Percentiles rank a stretch among this genome's conserved stretches.
These are phyloP conservation scores for Mucor mucedo DNA, from an alignment of 371 early-diverging fungal genomes.

Conservation along the genomic window DNA sequence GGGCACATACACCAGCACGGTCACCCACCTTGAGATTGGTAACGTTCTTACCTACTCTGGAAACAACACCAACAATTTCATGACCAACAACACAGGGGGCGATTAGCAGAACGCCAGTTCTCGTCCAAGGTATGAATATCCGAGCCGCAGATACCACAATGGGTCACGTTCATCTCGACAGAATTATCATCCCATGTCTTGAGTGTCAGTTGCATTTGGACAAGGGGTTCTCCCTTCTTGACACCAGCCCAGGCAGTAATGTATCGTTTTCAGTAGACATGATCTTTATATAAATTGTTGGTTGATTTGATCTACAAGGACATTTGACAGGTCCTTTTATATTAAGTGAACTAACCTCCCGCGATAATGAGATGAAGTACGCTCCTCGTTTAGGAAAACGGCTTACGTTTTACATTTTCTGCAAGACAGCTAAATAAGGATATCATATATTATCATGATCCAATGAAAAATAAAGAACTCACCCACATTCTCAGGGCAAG, in stretches of 20 bases:
- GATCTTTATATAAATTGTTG: no score
- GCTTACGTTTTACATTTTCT: no score
- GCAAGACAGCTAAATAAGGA: no score
- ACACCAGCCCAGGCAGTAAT: not conserved
- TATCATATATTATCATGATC: no score
- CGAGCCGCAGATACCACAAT: slow-evolving; percentile 59
- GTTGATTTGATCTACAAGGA: no score
- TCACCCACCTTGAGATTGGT: slow-evolving; percentile 54
- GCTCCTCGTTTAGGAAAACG: no score
- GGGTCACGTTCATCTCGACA: slow-evolving; percentile 54
- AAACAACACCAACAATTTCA: slow-evolving; percentile 56
- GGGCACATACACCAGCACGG: slow-evolving; percentile 41
- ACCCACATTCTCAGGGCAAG: no score
- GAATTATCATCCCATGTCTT: slow-evolving; percentile 26
- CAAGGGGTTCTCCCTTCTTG: slow-evolving; percentile 16
- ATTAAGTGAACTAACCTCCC: no score
- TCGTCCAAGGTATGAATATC: slow-evolving; percentile 63
- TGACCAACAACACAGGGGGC: slow-evolving; percentile 67
- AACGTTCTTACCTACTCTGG: slow-evolving; percentile 50
- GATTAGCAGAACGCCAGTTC: slow-evolving; percentile 61
- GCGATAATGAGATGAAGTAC: no score
- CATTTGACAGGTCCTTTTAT: no score
- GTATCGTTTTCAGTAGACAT: not conserved
- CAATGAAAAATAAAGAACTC: no score
- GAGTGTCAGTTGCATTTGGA: slow-evolving; percentile 15